phyloP scores from a whole-genome alignment of 2,329 filamentous ascomycete genomes.

The Immersiporthe knoxdaviesiana region DNA sequence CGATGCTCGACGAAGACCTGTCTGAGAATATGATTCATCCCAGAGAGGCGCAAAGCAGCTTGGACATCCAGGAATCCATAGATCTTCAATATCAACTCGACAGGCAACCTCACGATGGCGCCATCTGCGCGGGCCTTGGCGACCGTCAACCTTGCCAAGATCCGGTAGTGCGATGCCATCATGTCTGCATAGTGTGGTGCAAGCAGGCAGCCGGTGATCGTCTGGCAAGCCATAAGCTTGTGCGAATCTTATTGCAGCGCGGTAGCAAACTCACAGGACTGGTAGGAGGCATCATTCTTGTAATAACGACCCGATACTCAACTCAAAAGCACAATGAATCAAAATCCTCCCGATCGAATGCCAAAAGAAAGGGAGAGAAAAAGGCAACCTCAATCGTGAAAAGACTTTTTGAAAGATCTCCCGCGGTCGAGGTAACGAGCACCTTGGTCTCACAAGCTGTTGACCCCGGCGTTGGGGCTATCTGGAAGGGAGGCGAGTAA shows the following conservation, averaged over 20 bases:
- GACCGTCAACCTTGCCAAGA: neutral
- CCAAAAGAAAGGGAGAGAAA: too few relatives aligned
- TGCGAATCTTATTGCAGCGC: neutral
- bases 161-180: neutral
- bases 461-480: constrained; percentile 59
- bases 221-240: neutral
- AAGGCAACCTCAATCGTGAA: neutral
- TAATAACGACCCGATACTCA: neutral
- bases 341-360: too few relatives aligned
- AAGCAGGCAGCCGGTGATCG: neutral
- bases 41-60: constrained; percentile 45
- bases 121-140: neutral
- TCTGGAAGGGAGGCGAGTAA: constrained; percentile 33
- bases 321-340: neutral
- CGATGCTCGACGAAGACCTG: constrained; percentile 48
- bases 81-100: constrained; percentile 54
- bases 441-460: constrained; percentile 34
- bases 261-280: neutral
- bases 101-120: constrained; percentile 42
- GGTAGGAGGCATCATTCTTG: neutral
- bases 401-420: neutral
- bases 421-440: constrained; percentile 34
- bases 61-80: constrained; percentile 49
- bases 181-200: too few relatives aligned
- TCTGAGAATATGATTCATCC: constrained; percentile 43